Evolutionary conservation across 2,329 filamentous ascomycete genomes (phyloP), one percentile per base, ranked within the genome.

Genomic region (Nemania abortiva): DNA sequence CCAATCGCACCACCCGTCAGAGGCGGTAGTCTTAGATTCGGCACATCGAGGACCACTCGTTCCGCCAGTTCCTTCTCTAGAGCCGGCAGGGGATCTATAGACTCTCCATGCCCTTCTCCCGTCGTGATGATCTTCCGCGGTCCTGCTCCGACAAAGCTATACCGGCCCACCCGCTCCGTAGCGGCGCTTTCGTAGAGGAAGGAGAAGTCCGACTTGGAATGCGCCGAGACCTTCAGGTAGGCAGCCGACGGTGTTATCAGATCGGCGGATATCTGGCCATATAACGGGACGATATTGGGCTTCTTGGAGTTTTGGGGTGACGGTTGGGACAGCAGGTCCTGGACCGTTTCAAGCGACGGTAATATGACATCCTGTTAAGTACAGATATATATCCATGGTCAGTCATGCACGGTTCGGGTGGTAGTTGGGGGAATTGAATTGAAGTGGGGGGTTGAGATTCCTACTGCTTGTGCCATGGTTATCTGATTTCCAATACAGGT

Each of bases 121-220:
- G 95, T 97, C 77, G 92, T 91, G 75, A 99, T 86, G 68, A 97
- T 87, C 82, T 97, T 96, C 86, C 87, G 82, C 50, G 88, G 87
- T 80, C 91, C 91, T 74, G 92, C 93, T 74, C 95, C 95, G 69
- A 99, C 88, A 82, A 99, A 99, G 84, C 94, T 97, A 82, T 98
- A 98, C 76, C 96, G 88, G 67, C 95, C 95, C 73, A 99, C 94
- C 20, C 91, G 94, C 82, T 98, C 95, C 31, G 94, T 95, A 24
- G 95, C 94, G 29, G 95, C 96, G 77, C 94, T 97, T 83, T 99
- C 96, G 81, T 97, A 97, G 56, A 99, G 89, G 80, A 98, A 98
- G 3, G 95, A 98, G 77, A 93, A 90, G 74, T 93, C 90, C 57
- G 92, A 92, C 74, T 87, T 84, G 34, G 88, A 92, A 86, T 91